A percentile compares a stretch with the other conserved stretches of the same genome.
phyloP scores from a whole-genome alignment of 2,329 filamentous ascomycete species.

The Lasiodiplodia gonubiensis region DNA sequence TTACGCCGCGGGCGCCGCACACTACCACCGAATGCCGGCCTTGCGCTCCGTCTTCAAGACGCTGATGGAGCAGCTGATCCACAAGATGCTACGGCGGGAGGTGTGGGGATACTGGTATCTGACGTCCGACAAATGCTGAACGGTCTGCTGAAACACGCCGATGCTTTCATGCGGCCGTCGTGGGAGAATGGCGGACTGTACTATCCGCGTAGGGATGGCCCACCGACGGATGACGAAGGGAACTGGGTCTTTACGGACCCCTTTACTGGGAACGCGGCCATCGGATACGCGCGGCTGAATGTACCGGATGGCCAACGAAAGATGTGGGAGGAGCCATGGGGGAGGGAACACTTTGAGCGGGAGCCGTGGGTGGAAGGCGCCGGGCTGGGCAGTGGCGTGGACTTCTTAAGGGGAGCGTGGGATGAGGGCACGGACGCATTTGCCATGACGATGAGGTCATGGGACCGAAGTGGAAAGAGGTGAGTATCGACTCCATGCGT shows the following conservation, averaged over 20 bases:
- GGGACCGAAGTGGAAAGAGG: too few species aligned
- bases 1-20: conserved; percentile 46
- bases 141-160: conserved; percentile 38
- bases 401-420: too few species aligned
- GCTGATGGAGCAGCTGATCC: conserved; percentile 45
- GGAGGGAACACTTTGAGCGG: conserved; percentile 32
- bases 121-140: conserved; percentile 37
- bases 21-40: conserved; percentile 49
- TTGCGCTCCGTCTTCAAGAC: conserved; percentile 44
- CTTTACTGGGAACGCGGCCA: conserved; percentile 44
- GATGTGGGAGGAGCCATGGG: conserved; percentile 46
- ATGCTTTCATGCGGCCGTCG: conserved; percentile 36
- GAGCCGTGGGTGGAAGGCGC: too few species aligned
- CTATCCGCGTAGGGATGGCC: conserved; percentile 39
- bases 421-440: too few species aligned
- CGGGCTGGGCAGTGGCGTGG: too few species aligned
- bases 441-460: too few species aligned
- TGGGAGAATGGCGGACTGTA: conserved; percentile 47
- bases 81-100: conserved; percentile 50
- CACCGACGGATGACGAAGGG: conserved; percentile 33
- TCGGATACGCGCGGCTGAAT: conserved; percentile 48
- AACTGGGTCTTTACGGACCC: conserved; percentile 43
- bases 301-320: conserved; percentile 45
- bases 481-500: too few species aligned
- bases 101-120: conserved; percentile 54